A percentile compares a stretch with the other conserved stretches of the same genome.
Conservation (phyloP, 495 filamentous ascomycete genomes). For the Aspergillus incahuasiensis region DNA sequence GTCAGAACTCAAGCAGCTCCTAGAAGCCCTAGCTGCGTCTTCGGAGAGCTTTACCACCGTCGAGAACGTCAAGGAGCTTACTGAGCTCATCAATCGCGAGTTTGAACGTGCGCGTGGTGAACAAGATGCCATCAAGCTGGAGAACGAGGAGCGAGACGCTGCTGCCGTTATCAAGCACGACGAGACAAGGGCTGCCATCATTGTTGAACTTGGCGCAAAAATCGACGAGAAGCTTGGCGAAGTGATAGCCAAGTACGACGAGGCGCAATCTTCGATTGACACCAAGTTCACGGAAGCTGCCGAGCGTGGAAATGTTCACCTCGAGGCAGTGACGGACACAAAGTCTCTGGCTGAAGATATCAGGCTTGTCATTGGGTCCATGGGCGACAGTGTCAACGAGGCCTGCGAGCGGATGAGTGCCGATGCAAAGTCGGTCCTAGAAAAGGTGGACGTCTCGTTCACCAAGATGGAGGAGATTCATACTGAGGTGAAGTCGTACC, state of each 20-base stretch:
- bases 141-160: constrained; percentile 73
- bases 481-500: constrained; percentile 64
- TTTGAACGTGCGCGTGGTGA: constrained; percentile 72
- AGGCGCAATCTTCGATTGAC: constrained; percentile 64
- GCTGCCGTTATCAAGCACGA: constrained; percentile 65
- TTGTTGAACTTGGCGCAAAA: constrained; percentile 56
- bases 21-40: constrained; percentile 58
- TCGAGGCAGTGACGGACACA: constrained; percentile 63
- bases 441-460: constrained; percentile 69
- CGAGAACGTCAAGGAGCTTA: constrained; percentile 70
- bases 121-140: constrained; percentile 63
- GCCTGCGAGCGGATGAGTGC: constrained; percentile 76
- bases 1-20: constrained; percentile 52
- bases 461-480: constrained; percentile 74
- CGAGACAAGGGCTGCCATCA: constrained; percentile 51
- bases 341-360: constrained; percentile 82
- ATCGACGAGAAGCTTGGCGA: constrained; percentile 75
- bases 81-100: constrained; percentile 71
- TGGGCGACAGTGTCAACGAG: constrained; percentile 78
- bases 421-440: constrained; percentile 78
- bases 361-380: constrained; percentile 73
- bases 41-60: constrained; percentile 54
- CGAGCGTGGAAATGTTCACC: constrained; percentile 58
- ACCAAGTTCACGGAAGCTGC: constrained; percentile 64
- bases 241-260: constrained; percentile 76